Evolutionary conservation across 2,329 filamentous ascomycete species (phyloP).

Genomic region (Ophiostoma sp.): DNA sequence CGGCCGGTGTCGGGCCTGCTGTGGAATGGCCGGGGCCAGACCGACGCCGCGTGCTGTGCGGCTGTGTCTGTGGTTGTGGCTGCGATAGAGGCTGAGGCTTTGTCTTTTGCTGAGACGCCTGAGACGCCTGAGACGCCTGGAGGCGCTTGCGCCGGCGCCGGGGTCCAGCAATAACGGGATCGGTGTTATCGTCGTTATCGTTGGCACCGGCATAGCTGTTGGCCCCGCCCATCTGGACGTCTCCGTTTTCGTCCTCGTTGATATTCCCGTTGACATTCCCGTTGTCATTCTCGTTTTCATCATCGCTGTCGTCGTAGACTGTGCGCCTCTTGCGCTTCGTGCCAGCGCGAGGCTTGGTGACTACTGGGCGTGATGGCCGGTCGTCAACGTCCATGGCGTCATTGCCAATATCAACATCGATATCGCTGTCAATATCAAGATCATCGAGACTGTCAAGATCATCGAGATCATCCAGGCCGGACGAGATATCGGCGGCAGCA

Average conservation of each 20-base stretch:
- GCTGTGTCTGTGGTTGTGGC: neutral
- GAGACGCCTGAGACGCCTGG: neutral
- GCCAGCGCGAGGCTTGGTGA: neutral
- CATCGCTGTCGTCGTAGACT: neutral
- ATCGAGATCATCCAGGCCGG: neutral
- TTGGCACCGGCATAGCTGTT: neutral
- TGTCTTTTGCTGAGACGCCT: neutral
- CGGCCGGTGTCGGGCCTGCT: neutral
- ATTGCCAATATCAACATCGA: neutral
- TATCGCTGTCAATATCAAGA: neutral
- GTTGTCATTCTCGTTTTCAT: neutral
- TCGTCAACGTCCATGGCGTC: neutral
- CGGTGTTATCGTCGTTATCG: constrained; percentile 16
- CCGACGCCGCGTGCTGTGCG: neutral
- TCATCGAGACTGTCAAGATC: neutral
- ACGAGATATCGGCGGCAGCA: neutral
- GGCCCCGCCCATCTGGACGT: neutral
- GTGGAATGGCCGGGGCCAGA: neutral
- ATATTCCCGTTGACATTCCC: neutral
- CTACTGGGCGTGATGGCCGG: neutral
- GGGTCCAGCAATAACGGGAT: neutral
- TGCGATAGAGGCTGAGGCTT: neutral
- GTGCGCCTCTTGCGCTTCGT: constrained; percentile 6
- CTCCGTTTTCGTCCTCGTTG: neutral
- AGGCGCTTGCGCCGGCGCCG: neutral